phyloP scores from a whole-genome alignment of 768 basidiomycete genomes.

The Phylloporus rhodoxanthus region DNA sequence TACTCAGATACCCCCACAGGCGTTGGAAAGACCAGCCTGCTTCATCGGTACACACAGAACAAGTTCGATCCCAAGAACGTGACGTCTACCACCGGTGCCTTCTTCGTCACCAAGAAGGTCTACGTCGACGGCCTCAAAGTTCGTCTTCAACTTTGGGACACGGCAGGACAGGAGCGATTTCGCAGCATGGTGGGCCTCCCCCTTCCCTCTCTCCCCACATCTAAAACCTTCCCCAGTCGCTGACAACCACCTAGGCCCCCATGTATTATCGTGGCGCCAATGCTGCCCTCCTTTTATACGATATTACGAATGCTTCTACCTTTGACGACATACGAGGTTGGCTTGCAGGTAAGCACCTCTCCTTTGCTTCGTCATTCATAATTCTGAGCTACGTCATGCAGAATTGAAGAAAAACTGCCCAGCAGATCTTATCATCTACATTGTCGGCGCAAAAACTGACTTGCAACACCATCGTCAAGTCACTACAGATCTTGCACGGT shows the following conservation, averaged over 20 bases:
- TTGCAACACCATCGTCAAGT: conserved; percentile 66
- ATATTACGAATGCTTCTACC: conserved; percentile 84
- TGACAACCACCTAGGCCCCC: conserved; percentile 56
- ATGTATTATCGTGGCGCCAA: conserved; percentile 97
- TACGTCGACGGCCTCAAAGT: conserved; percentile 81
- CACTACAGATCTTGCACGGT: conserved; percentile 75
- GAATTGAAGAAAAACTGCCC: conserved; percentile 88
- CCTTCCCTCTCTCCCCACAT: neutral
- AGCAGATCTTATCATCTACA: conserved; percentile 86
- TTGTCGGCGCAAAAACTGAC: conserved; percentile 92
- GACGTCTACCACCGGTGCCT: conserved; percentile 87
- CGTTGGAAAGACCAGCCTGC: conserved; percentile 88
- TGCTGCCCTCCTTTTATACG: conserved; percentile 90
- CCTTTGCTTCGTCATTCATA: neutral
- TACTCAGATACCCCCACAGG: conserved; percentile 38
- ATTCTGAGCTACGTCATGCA: conserved; percentile 27
- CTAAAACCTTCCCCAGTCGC: conserved; percentile 13
- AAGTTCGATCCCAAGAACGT: conserved; percentile 85
- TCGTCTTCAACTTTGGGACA: conserved; percentile 86
- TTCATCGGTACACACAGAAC: conserved; percentile 87
- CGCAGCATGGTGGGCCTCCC: conserved; percentile 67
- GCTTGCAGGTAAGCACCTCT: conserved; percentile 63
- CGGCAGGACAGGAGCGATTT: conserved; percentile 91
- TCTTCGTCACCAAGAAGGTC: conserved; percentile 92
- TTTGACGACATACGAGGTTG: conserved; percentile 91